These are phyloP conservation scores for Fusarium pseudonygamai DNA, from an alignment of 2,329 filamentous ascomycete genomes.

Conservation along the genomic window DNA sequence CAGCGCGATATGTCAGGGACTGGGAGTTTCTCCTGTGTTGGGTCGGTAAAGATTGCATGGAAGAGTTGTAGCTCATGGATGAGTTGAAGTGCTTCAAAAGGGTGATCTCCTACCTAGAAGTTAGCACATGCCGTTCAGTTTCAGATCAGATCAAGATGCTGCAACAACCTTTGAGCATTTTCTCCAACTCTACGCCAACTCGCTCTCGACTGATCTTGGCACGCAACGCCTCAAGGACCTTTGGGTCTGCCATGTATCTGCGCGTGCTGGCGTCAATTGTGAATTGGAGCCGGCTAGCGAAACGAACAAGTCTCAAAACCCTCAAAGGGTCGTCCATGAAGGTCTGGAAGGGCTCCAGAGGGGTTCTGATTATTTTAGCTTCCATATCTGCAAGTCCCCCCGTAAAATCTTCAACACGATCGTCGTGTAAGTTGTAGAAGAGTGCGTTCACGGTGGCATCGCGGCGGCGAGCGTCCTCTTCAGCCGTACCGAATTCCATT, in stretches of 20 bases:
- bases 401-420: conserved; percentile 85
- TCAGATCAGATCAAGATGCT: background rate
- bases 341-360: conserved; percentile 86
- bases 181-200: conserved; percentile 86
- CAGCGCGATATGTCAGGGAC: conserved; percentile 69
- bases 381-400: conserved; percentile 80
- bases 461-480: conserved; percentile 87
- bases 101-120: conserved; percentile 61
- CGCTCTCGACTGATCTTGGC: conserved; percentile 93
- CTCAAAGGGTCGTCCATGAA: conserved; percentile 94
- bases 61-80: conserved; percentile 76
- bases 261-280: conserved; percentile 76
- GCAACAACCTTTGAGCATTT: conserved; percentile 79
- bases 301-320: conserved; percentile 86
- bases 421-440: conserved; percentile 91
- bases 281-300: conserved; percentile 86
- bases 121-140: background rate
- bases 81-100: conserved; percentile 68
- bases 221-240: conserved; percentile 81
- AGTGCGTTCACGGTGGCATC: conserved; percentile 96
- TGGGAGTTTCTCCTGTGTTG: conserved; percentile 61
- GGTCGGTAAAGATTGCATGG: conserved; percentile 77
- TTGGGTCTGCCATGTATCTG: conserved; percentile 77
- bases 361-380: conserved; percentile 79
- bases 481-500: conserved; percentile 91